A percentile compares a stretch with the other conserved stretches of the same genome.
Conservation (phyloP, 306 rosid genomes). For the Begonia fuchsioides region DNA sequence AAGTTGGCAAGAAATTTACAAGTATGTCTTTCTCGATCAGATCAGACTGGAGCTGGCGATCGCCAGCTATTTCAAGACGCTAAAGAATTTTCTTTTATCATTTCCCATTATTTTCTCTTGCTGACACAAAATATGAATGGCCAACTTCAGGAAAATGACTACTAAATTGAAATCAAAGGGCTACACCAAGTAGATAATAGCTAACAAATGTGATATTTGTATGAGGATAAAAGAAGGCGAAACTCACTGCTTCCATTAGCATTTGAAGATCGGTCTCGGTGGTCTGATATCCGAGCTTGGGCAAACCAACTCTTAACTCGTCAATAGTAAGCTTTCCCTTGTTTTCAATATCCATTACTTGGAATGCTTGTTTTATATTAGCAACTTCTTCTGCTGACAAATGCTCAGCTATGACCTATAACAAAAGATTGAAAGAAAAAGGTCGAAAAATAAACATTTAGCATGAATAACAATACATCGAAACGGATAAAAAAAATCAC, state of each 20-base stretch:
- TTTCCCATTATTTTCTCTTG: background rate
- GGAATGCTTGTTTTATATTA: constrained; percentile 69
- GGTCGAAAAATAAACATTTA: background rate
- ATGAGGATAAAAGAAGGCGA: constrained; percentile 2
- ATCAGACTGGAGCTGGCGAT: too few relatives aligned
- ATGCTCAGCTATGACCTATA: constrained; percentile 91
- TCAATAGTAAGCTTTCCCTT: constrained; percentile 67
- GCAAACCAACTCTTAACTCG: constrained; percentile 71
- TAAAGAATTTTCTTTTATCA: too few relatives aligned
- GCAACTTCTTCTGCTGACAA: constrained; percentile 89
- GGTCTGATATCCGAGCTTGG: constrained; percentile 71
- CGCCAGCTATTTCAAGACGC: too few relatives aligned
- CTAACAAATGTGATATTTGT: too few relatives aligned
- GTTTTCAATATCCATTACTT: constrained; percentile 54
- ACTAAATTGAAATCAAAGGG: too few relatives aligned
- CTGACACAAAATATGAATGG: background rate
- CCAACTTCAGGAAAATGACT: background rate
- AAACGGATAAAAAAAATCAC: constrained; percentile 1
- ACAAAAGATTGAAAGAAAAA: constrained; percentile 9
- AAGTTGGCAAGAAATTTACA: too few relatives aligned
- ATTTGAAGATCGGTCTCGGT: constrained; percentile 59
- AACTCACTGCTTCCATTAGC: constrained; percentile 93
- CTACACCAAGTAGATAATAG: too few relatives aligned
- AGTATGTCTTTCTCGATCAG: too few relatives aligned
- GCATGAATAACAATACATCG: background rate